Percentiles rank a stretch among this genome's conserved stretches.
Conservation (phyloP, 2,329 filamentous ascomycete genomes). For the Nemania sp. region DNA sequence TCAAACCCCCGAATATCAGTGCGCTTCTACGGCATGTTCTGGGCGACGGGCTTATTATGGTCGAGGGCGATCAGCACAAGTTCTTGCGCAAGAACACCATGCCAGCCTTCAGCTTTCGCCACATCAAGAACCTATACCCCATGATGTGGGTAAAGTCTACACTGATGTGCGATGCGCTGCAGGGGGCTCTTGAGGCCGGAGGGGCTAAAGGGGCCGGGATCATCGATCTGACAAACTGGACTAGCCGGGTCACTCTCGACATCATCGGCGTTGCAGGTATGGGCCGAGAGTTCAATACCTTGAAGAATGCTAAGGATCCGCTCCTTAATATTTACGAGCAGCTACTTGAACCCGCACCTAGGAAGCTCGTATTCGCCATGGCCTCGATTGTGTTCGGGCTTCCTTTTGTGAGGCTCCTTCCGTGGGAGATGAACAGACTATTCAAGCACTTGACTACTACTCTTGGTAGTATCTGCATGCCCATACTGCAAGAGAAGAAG, state of each 20-base stretch:
- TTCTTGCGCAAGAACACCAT: slow-evolving; percentile 68
- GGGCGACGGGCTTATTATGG: slow-evolving; percentile 62
- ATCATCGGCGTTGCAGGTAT: slow-evolving; percentile 64
- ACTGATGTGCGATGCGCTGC: slow-evolving; percentile 44
- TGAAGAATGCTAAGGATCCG: slow-evolving; percentile 45
- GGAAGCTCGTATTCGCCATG: slow-evolving; percentile 52
- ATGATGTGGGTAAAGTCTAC: slow-evolving; percentile 67
- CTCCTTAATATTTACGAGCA: slow-evolving; percentile 50
- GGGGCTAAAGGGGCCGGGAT: slow-evolving; percentile 28
- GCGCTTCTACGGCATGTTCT: slow-evolving; percentile 57
- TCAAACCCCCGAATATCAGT: slow-evolving; percentile 53
- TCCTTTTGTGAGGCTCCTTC: slow-evolving; percentile 44
- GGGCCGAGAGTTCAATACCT: slow-evolving; percentile 56
- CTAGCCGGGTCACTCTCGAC: slow-evolving; percentile 59
- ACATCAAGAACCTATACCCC: slow-evolving; percentile 71
- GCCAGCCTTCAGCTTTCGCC: slow-evolving; percentile 69
- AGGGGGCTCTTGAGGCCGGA: slow-evolving; percentile 42
- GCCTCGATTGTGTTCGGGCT: slow-evolving; percentile 13
- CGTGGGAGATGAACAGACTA: slow-evolving; percentile 51
- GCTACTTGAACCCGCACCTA: slow-evolving; percentile 51
- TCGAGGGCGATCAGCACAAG: slow-evolving; percentile 74
- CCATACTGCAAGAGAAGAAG: slow-evolving; percentile 54
- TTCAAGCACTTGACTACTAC: slow-evolving; percentile 44
- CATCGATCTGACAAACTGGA: slow-evolving; percentile 52
- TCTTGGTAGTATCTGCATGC: slow-evolving; percentile 47